A percentile compares a stretch with the other conserved stretches of the same genome.
Evolutionary conservation across 2,329 filamentous ascomycete species (phyloP).

Genomic region (Trichoderma atroviride): DNA sequence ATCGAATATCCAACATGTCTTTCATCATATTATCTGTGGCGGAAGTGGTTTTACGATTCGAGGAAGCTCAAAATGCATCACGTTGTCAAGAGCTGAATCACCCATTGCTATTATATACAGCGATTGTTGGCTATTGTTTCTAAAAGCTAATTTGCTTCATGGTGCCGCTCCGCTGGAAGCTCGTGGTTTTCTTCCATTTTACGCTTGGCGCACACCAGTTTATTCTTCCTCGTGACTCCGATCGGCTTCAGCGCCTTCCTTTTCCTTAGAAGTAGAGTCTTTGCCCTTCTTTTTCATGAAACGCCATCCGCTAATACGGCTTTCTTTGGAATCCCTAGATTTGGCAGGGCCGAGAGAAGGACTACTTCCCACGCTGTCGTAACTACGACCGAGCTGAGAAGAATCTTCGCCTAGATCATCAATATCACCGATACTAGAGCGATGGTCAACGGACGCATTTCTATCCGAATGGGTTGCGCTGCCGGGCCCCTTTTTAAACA

Average conservation of each 20-base stretch:
- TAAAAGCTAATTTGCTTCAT: background rate
- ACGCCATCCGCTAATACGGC: slow-evolving; percentile 56
- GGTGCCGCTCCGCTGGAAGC: background rate
- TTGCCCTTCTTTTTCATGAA: slow-evolving; percentile 65
- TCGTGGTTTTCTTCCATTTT: background rate
- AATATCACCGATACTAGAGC: slow-evolving; percentile 60
- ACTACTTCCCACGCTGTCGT: slow-evolving; percentile 60
- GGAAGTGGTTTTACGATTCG: background rate
- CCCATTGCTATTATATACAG: background rate
- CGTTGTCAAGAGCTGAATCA: background rate
- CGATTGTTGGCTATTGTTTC: slow-evolving; percentile 1
- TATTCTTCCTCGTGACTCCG: slow-evolving; percentile 38
- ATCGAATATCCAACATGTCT: background rate
- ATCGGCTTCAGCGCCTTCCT: slow-evolving; percentile 59
- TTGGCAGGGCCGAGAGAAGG: slow-evolving; percentile 57
- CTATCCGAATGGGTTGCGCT: slow-evolving; percentile 61
- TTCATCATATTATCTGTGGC: background rate
- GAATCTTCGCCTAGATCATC: slow-evolving; percentile 56
- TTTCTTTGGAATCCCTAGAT: slow-evolving; percentile 50
- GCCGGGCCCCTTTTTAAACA: slow-evolving; percentile 63
- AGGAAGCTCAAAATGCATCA: background rate
- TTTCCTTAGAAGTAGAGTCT: slow-evolving; percentile 45
- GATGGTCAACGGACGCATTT: slow-evolving; percentile 55
- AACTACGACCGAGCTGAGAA: slow-evolving; percentile 51
- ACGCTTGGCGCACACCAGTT: background rate